Base-by-base conservation (phyloP, 2,329 filamentous ascomycete species). In the Rhinocladiella similis region DNA sequence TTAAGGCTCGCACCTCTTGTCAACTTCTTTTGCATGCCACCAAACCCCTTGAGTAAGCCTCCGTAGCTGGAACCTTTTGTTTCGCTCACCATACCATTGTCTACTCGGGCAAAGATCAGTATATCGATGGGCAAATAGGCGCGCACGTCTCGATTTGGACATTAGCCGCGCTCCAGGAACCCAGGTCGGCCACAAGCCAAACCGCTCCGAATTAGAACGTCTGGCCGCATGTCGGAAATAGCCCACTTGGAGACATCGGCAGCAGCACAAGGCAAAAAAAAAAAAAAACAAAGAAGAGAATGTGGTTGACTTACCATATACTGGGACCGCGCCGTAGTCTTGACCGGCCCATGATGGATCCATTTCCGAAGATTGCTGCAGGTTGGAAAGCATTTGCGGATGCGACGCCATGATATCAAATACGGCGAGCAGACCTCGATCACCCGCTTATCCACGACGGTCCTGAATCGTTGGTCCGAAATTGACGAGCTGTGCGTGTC, bases 11-110 rank as follows among this genome's bases (percentile, higher is more conserved):
- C 73, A 90, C 89, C 88, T 80, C 88, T 81, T n/a, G 88, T 91
- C 12, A 82, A 83, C 69, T 86, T 90, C 76, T 91, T 94, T 54
- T 90, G 66, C 18, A 67, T 66, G 18, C 88, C 50, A 77, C 81
- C 59, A 87, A 77, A 64, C 75, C 84, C 72, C 86, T 91, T 72
- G 89, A 81, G 59, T 89, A 73, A 86, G 16, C 77, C 77, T 72
- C 59, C 82, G 20, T 57, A 27, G 20, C 46, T 54, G 27, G 64
- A 61, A 20, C 52, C 51, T 33, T 50, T 54, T 5, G 41, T 33
- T 7, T 61, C 59, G 16, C 46, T 56, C 16, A 54, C 58, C 41
- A 41, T 22, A 16, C 59, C 59, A 49, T 60, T 60, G 38, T 62
- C 61, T 59, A 27, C 16, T 9, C 13, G 36, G 36, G 16, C 27